Conservation (phyloP, 176 grass and related monocot species). For the Poa annua region DNA sequence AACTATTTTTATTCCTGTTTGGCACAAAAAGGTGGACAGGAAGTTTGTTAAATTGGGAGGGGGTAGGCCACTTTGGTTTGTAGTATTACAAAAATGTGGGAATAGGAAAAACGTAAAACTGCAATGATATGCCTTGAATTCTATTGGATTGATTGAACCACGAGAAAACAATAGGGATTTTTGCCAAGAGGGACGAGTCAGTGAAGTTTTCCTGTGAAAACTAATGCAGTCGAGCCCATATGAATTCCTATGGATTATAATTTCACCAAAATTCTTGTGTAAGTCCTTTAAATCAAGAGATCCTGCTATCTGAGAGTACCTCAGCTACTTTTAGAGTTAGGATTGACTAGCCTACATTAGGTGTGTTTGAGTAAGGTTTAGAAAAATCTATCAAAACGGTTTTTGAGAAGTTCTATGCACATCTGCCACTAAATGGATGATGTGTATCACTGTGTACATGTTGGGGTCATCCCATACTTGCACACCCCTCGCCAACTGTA, state of each 20-base stretch:
- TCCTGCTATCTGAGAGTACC: background rate
- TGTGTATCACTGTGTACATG: background rate
- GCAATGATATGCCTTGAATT: background rate
- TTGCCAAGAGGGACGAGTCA: background rate
- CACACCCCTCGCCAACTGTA: background rate
- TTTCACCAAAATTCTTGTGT: background rate
- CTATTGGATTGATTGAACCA: background rate
- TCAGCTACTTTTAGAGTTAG: background rate
- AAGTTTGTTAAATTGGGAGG: conserved; percentile 24
- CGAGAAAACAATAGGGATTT: background rate
- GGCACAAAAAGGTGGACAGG: background rate
- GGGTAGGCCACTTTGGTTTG: background rate
- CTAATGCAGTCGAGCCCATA: conserved; percentile 5
- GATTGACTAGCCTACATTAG: conserved; percentile 3
- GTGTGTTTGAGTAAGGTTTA: conserved; percentile 5
- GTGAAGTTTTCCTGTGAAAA: conserved; percentile 20
- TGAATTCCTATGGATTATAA: conserved; percentile 14
- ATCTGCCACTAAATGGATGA: background rate
- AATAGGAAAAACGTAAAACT: background rate
- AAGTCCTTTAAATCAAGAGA: conserved; percentile 1
- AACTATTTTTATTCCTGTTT: conserved; percentile 11
- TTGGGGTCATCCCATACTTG: background rate
- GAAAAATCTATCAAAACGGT: background rate
- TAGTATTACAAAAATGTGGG: background rate
- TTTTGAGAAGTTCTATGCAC: background rate